Conservation (phyloP, 116 monocot genomes). For the Zostera marina region DNA sequence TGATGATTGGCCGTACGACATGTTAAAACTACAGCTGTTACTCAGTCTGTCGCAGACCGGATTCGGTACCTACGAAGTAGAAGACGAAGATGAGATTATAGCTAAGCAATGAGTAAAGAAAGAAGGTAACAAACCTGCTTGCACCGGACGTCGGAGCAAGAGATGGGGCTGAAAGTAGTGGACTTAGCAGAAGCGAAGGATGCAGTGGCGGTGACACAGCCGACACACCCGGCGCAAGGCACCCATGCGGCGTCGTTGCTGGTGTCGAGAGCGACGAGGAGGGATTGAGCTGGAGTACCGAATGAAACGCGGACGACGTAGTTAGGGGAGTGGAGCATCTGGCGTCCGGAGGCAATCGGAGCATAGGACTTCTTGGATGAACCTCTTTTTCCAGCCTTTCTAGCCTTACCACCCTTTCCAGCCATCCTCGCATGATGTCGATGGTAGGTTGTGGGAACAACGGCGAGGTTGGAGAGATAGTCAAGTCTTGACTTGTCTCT, state of each 20-base stretch:
- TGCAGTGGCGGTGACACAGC: conserved; percentile 15
- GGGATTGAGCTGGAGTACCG: conserved; percentile 25
- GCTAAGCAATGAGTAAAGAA: neutral
- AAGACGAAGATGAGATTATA: neutral
- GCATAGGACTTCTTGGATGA: conserved; percentile 7
- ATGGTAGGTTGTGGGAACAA: neutral
- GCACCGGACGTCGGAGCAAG: conserved; percentile 17
- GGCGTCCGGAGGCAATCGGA: conserved; percentile 24
- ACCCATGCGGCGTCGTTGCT: conserved; percentile 40
- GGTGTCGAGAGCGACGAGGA: conserved; percentile 35
- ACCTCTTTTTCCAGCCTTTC: no score
- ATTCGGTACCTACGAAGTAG: neutral
- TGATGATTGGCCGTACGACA: neutral
- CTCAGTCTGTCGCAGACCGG: neutral
- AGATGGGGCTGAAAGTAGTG: conserved; percentile 13
- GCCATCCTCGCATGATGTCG: no score
- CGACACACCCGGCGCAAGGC: conserved; percentile 21
- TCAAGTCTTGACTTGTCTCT: conserved; percentile 15
- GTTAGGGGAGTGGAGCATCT: conserved; percentile 22
- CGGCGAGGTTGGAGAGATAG: conserved; percentile 15
- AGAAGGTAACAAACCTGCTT: conserved; percentile 8
- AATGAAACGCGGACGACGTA: conserved; percentile 22
- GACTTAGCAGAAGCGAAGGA: conserved; percentile 12
- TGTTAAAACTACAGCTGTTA: neutral
- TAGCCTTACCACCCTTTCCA: no score